phyloP scores from a whole-genome alignment of 2,329 filamentous ascomycete genomes.

The Drechslera avenae region DNA sequence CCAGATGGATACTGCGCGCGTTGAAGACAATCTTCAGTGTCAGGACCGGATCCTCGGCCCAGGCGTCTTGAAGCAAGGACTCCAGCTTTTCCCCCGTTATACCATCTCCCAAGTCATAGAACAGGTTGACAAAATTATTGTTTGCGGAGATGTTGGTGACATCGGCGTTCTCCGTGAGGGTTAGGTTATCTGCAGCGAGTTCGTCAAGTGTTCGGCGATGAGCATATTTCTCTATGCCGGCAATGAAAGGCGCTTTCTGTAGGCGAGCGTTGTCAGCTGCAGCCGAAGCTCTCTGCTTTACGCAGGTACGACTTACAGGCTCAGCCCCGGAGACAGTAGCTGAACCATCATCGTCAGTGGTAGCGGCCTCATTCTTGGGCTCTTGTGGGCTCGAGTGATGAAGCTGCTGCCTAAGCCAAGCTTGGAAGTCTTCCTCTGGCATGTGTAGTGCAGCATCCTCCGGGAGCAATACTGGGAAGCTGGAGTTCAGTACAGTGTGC shows the following conservation, averaged over 20 bases:
- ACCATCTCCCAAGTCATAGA: conserved; percentile 57
- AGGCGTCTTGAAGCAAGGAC: conserved; percentile 55
- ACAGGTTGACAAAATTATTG: conserved; percentile 59
- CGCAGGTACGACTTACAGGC: conserved; percentile 7
- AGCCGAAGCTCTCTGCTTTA: conserved; percentile 19
- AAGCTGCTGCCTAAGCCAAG: conserved; percentile 16
- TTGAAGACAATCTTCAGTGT: conserved; percentile 67
- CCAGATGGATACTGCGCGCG: conserved; percentile 64
- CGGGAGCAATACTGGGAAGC: conserved; percentile 32
- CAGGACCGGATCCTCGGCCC: conserved; percentile 54
- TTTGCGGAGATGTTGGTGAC: conserved; percentile 56
- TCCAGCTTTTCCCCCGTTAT: conserved; percentile 47
- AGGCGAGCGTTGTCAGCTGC: conserved; percentile 13
- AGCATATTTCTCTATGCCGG: conserved; percentile 25
- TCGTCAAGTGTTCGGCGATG: conserved; percentile 17
- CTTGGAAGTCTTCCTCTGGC: conserved; percentile 26
- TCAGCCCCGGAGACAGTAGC: not conserved
- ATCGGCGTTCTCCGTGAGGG: conserved; percentile 60
- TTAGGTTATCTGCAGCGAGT: conserved; percentile 48
- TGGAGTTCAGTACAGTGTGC: conserved; percentile 28
- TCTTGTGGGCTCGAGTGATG: not conserved
- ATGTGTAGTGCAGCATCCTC: conserved; percentile 23
- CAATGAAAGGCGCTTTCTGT: conserved; percentile 29
- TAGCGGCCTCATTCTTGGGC: conserved; percentile 5
- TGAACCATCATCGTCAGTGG: conserved; percentile 2